Conservation (phyloP, 2,329 filamentous ascomycete species). For the Aspergillus brasiliensis region DNA sequence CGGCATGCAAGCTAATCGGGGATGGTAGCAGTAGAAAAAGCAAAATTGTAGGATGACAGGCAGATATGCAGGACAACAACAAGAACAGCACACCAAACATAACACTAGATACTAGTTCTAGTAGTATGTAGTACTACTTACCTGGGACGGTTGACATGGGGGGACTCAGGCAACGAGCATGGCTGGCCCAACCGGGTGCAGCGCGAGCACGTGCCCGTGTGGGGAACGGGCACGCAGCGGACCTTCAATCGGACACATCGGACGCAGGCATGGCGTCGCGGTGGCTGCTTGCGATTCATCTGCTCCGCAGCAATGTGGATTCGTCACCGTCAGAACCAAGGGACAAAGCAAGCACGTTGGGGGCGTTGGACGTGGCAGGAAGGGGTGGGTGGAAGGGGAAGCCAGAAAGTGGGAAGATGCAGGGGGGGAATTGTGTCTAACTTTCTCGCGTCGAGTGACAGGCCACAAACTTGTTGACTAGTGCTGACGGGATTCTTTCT, state of each 20-base stretch:
- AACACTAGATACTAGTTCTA: too few relatives aligned
- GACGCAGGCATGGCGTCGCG: constrained; percentile 11
- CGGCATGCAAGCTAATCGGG: too few relatives aligned
- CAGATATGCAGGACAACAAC: too few relatives aligned
- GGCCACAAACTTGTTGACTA: not conserved
- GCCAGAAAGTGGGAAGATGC: not conserved
- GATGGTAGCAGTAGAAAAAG: too few relatives aligned
- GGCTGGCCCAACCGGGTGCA: constrained; percentile 13
- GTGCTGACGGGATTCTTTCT: not conserved
- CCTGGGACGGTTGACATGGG: constrained; percentile 2
- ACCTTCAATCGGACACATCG: constrained; percentile 16
- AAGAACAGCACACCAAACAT: too few relatives aligned
- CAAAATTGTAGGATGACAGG: too few relatives aligned
- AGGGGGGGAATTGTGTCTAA: not conserved
- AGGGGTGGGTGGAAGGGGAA: not conserved
- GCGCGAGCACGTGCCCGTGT: constrained; percentile 9
- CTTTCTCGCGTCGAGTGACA: too few relatives aligned
- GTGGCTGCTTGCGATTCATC: constrained; percentile 10
- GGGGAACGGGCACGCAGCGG: constrained; percentile 5
- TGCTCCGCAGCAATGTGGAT: not conserved
- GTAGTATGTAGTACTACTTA: not conserved
- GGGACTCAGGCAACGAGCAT: constrained; percentile 6
- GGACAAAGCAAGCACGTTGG: too few relatives aligned
- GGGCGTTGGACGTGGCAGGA: not conserved
- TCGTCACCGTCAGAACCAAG: too few relatives aligned